These are phyloP conservation scores for Amphibolis antarctica DNA, from an alignment of 106 monocot species.

Conservation along the genomic window DNA sequence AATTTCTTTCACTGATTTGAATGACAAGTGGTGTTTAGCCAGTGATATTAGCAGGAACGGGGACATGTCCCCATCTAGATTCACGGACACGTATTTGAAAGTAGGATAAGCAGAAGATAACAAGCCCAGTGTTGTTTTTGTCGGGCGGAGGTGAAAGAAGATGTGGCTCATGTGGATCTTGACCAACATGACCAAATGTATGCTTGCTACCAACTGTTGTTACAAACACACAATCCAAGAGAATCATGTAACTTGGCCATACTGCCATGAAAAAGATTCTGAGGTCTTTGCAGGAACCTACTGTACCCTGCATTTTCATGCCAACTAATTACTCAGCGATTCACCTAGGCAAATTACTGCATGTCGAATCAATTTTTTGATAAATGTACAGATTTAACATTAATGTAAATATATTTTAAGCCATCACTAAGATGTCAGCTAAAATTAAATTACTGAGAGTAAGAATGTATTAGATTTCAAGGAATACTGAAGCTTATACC, in stretches of 20 bases:
- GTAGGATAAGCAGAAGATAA: neutral
- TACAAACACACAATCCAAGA: neutral
- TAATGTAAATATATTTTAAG: too few species aligned
- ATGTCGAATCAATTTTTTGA: too few species aligned
- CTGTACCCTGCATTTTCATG: neutral
- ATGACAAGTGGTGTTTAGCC: too few species aligned
- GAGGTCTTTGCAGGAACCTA: neutral
- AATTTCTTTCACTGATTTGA: too few species aligned
- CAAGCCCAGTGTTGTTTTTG: neutral
- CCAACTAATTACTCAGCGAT: neutral
- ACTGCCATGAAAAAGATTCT: neutral
- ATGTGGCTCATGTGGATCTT: neutral
- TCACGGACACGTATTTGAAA: neutral
- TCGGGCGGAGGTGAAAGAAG: neutral
- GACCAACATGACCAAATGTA: neutral
- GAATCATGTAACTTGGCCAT: too few species aligned
- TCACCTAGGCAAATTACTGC: too few species aligned
- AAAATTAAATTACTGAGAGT: too few species aligned
- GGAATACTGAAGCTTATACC: slow-evolving; percentile 19
- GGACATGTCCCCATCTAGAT: too few species aligned
- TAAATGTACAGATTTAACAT: too few species aligned
- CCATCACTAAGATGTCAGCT: too few species aligned
- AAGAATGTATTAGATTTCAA: neutral
- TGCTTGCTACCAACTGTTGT: neutral
- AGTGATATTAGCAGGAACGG: too few species aligned